Evolutionary conservation across 139 green algal genomes (phyloP).

Genomic region (Deuterostichococcus epilithicus): DNA sequence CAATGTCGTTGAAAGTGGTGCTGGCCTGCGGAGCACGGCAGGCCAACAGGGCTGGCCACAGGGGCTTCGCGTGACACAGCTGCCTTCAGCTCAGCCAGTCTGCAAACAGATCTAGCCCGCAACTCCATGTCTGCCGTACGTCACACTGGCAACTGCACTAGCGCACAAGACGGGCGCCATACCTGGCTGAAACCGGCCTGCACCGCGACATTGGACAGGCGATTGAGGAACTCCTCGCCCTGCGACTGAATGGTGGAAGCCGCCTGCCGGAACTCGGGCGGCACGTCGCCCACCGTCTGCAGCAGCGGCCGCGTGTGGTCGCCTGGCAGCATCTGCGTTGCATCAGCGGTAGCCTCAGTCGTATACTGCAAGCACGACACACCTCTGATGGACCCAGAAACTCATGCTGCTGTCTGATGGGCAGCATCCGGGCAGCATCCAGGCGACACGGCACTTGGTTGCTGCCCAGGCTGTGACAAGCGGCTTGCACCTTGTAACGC

Average conservation of each 20-base stretch:
- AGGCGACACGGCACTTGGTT: no score
- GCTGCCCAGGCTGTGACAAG: no score
- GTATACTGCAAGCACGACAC: no score
- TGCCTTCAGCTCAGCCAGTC: no score
- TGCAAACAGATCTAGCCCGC: no score
- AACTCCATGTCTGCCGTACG: no score
- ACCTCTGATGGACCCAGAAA: no score
- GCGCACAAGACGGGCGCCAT: slow-evolving; percentile 3
- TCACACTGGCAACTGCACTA: neutral
- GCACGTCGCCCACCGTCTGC: slow-evolving; percentile 46
- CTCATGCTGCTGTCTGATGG: no score
- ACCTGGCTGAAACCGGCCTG: slow-evolving; percentile 11
- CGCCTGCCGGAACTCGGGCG: slow-evolving; percentile 29
- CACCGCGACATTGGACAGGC: slow-evolving; percentile 21
- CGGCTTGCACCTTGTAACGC: neutral
- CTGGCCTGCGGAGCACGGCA: slow-evolving; percentile 3
- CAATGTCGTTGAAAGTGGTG: slow-evolving; percentile 13
- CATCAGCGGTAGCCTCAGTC: slow-evolving; percentile 26
- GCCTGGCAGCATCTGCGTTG: slow-evolving; percentile 66
- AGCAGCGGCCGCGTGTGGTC: slow-evolving; percentile 81
- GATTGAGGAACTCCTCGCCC: slow-evolving; percentile 27
- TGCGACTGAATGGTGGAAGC: slow-evolving; percentile 15
- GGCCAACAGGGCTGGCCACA: no score
- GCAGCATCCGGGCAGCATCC: no score
- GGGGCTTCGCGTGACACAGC: no score